phyloP scores from a whole-genome alignment of 495 filamentous ascomycete species.

The Mycothermus thermophilus region DNA sequence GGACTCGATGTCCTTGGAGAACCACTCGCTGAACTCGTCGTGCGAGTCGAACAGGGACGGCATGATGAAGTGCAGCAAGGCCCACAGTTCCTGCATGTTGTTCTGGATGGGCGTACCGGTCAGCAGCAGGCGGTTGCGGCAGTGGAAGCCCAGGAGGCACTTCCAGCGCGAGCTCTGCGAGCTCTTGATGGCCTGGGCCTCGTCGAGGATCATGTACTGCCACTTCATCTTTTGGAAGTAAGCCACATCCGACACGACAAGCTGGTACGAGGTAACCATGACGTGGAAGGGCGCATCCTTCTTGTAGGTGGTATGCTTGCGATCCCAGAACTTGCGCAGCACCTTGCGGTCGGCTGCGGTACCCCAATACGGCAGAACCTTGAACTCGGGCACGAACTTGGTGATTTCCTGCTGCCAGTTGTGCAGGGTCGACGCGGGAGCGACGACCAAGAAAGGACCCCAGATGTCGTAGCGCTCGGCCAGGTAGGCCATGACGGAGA shows the following conservation, averaged over 20 bases:
- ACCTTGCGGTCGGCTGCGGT: slow-evolving; percentile 89
- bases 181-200: slow-evolving; percentile 98
- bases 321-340: slow-evolving; percentile 96
- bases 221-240: slow-evolving; percentile 98
- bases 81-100: slow-evolving; percentile 99
- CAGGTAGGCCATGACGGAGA: slow-evolving; percentile 97
- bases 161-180: slow-evolving; percentile 96
- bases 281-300: slow-evolving; percentile 91
- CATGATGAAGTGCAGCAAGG: slow-evolving; percentile 98
- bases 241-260: slow-evolving; percentile 86
- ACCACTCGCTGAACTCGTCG: slow-evolving; percentile 99
- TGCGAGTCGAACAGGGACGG: slow-evolving; percentile 95
- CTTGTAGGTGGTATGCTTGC: slow-evolving; percentile 89
- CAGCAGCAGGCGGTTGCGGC: slow-evolving; percentile 84
- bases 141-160: slow-evolving; percentile 82
- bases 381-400: slow-evolving; percentile 83
- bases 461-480: slow-evolving; percentile 95
- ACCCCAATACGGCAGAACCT: slow-evolving; percentile 95
- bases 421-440: slow-evolving; percentile 89
- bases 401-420: slow-evolving; percentile 99
- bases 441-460: slow-evolving; percentile 96
- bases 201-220: slow-evolving; percentile 99
- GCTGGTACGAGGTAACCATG: slow-evolving; percentile 89
- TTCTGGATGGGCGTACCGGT: slow-evolving; percentile 98
- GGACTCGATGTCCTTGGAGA: slow-evolving; percentile 98